phyloP scores from a whole-genome alignment of 176 grass and related monocot species.

The Aegilops umbellulata region DNA sequence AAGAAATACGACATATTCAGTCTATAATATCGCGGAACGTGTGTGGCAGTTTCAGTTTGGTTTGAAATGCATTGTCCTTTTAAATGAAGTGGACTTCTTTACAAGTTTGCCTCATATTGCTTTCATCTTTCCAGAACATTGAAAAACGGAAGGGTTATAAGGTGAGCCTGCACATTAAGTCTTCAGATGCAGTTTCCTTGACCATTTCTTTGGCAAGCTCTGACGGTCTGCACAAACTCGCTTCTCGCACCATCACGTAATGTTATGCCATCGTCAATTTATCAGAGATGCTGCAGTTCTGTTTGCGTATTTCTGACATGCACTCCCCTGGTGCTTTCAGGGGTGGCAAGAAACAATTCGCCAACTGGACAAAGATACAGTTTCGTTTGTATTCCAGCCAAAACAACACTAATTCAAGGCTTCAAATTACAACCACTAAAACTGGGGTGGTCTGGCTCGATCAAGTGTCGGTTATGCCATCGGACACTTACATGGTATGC shows the following conservation, averaged over 20 bases:
- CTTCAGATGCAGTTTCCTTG: conserved; percentile 53
- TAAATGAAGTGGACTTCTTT: conserved; percentile 7
- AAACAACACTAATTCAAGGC: conserved; percentile 63
- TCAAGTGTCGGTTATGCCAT: conserved; percentile 86
- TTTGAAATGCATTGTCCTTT: not conserved
- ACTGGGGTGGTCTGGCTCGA: conserved; percentile 84
- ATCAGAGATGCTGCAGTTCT: not conserved
- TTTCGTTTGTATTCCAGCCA: conserved; percentile 57
- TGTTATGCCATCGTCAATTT: not conserved
- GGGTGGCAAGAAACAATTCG: conserved; percentile 40
- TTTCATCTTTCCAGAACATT: conserved; percentile 55
- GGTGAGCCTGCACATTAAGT: conserved; percentile 66
- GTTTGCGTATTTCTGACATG: not conserved
- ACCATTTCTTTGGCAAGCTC: conserved; percentile 73
- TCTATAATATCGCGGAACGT: not conserved
- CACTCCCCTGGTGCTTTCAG: conserved; percentile 31
- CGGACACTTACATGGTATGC: conserved; percentile 83
- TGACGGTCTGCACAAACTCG: conserved; percentile 57
- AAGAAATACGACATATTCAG: not conserved
- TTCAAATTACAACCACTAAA: conserved; percentile 78
- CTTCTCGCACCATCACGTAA: conserved; percentile 67
- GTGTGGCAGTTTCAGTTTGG: not conserved
- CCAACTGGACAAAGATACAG: conserved; percentile 77
- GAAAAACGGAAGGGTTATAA: conserved; percentile 65
- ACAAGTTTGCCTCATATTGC: not conserved